A percentile compares a stretch with the other conserved stretches of the same genome.
Conservation (phyloP, 1,139 yeast species). For the Debaryomyces coudertii region DNA sequence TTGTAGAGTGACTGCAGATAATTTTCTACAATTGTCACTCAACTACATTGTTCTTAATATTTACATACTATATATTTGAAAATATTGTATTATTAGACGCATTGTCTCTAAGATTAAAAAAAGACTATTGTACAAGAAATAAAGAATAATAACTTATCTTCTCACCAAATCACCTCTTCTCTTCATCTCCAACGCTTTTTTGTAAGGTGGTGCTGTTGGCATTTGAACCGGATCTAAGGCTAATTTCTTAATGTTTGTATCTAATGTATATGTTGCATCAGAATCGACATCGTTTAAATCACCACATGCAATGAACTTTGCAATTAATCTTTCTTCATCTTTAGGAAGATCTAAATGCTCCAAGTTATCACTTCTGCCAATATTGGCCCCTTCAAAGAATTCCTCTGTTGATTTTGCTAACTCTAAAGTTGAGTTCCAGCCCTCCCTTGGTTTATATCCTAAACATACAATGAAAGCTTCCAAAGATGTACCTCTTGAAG, state of each 20-base stretch:
- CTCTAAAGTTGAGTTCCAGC: conserved; percentile 75
- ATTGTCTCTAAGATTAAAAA: neutral
- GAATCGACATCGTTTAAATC: conserved; percentile 85
- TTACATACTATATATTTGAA: neutral
- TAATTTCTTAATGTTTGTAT: conserved; percentile 36
- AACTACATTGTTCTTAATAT: neutral
- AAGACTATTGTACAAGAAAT: conserved; percentile 6
- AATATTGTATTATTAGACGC: neutral
- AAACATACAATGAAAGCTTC: conserved; percentile 94
- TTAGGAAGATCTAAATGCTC: conserved; percentile 45
- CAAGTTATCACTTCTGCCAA: conserved; percentile 56
- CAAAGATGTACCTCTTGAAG: conserved; percentile 90
- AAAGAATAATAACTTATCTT: conserved; percentile 7
- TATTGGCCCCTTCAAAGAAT: conserved; percentile 68
- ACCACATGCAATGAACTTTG: conserved; percentile 93
- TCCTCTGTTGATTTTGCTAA: conserved; percentile 72
- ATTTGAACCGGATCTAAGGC: conserved; percentile 87
- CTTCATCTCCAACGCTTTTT: conserved; percentile 84
- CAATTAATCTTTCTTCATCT: conserved; percentile 68
- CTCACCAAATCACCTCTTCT: conserved; percentile 63
- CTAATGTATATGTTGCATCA: conserved; percentile 88
- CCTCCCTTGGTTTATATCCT: conserved; percentile 78
- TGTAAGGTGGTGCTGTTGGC: conserved; percentile 97
- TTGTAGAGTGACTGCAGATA: neutral
- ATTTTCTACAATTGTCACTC: too few species aligned